Conservation (phyloP, 768 basidiomycete genomes). For the Boletus vermiculosoides region DNA sequence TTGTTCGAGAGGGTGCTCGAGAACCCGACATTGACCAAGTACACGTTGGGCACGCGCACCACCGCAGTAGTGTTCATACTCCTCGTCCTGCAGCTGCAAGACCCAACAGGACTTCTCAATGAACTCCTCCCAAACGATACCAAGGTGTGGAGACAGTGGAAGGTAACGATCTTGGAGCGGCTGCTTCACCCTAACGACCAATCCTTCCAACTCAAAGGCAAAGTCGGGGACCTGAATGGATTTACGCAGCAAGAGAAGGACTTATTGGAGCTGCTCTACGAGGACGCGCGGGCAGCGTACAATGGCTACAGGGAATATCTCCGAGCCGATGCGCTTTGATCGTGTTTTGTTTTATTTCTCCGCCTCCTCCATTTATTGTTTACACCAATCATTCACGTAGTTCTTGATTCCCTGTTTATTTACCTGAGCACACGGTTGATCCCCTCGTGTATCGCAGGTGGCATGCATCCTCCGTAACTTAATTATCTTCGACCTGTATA, state of each 20-base stretch:
- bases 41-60: conserved; percentile 17
- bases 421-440: too few relatives aligned
- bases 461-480: too few relatives aligned
- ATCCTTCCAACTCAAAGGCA: neutral
- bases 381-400: neutral
- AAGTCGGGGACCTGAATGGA: neutral
- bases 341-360: neutral
- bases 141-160: conserved; percentile 22
- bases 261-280: conserved; percentile 10
- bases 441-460: too few relatives aligned
- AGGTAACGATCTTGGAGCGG: conserved; percentile 8
- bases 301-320: conserved; percentile 13
- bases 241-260: conserved; percentile 12
- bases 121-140: conserved; percentile 22
- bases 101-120: conserved; percentile 11
- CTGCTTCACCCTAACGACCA: neutral
- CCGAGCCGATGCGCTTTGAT: neutral
- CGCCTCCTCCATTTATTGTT: too few relatives aligned
- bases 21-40: conserved; percentile 15
- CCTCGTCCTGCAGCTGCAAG: conserved; percentile 9
- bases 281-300: conserved; percentile 12
- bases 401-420: neutral
- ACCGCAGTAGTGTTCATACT: conserved; percentile 16
- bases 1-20: conserved; percentile 12
- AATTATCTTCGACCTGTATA: neutral